Evolutionary conservation across 106 monocot species (phyloP).

Genomic region (Alisma plantagoaquatica): DNA sequence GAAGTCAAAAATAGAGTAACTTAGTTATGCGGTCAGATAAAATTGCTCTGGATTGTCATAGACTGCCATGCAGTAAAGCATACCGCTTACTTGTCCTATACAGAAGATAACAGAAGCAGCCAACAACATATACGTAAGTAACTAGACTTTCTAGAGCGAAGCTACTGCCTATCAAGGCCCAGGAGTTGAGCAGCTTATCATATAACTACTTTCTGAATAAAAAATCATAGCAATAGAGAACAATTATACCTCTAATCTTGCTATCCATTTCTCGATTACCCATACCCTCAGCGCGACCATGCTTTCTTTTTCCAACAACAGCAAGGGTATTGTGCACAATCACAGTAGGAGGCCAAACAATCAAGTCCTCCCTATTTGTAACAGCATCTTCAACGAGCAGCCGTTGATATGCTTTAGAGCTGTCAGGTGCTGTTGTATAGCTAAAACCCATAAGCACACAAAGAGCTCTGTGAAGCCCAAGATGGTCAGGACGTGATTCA

Average conservation of each 20-base stretch:
- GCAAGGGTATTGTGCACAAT: conserved; percentile 76
- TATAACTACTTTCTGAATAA: no score
- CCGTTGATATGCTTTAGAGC: conserved; percentile 68
- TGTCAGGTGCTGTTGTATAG: conserved; percentile 61
- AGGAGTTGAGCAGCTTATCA: no score
- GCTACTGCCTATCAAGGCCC: no score
- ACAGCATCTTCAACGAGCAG: conserved; percentile 51
- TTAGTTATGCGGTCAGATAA: no score
- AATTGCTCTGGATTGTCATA: no score
- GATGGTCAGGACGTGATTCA: conserved; percentile 70
- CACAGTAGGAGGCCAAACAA: conserved; percentile 83
- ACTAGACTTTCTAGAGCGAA: no score
- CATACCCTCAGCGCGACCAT: conserved; percentile 81
- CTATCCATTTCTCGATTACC: conserved; percentile 94
- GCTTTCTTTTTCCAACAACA: conserved; percentile 70
- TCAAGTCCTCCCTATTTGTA: conserved; percentile 80
- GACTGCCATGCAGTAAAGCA: no score
- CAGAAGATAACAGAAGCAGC: no score
- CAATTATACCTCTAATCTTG: conserved; percentile 73
- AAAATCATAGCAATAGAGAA: not conserved
- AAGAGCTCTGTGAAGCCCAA: conserved; percentile 92
- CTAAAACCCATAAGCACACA: conserved; percentile 96
- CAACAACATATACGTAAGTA: no score
- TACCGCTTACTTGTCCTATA: no score
- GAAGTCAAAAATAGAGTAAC: no score